Evolutionary conservation across 805 yeast species (phyloP).

Genomic region (Spencermartinsiella europaea): DNA sequence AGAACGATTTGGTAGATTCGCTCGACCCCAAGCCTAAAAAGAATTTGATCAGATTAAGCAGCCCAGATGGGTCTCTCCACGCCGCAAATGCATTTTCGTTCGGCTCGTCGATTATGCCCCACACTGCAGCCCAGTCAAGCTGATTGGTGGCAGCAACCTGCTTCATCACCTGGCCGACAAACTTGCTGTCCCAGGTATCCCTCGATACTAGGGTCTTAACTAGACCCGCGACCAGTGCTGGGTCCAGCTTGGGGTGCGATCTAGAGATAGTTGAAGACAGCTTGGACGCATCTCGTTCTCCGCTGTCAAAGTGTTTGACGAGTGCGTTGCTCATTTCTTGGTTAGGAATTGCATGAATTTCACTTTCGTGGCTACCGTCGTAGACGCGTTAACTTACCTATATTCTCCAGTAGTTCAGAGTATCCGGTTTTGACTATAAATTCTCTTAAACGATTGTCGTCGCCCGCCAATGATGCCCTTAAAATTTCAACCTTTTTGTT

Average conservation of each 20-base stretch:
- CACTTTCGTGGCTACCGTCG: no score
- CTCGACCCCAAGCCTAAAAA: background rate
- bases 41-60: background rate
- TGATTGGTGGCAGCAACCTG: background rate
- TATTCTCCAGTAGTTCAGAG: background rate
- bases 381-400: conserved; percentile 28
- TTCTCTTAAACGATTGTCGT: background rate
- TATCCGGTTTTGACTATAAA: background rate
- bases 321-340: conserved; percentile 30
- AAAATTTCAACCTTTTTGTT: background rate
- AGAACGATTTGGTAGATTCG: conserved; percentile 1
- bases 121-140: background rate
- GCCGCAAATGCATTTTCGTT: background rate
- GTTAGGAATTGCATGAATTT: no score
- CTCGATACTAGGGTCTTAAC: background rate
- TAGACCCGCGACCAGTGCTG: background rate
- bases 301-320: conserved; percentile 3
- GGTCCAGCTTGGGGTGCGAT: background rate
- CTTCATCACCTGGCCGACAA: background rate
- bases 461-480: background rate
- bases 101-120: background rate
- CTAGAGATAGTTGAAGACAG: background rate
- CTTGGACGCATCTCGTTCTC: background rate
- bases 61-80: background rate
- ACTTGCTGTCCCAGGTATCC: background rate